Percentiles rank a stretch among this genome's conserved stretches.
Evolutionary conservation across 2,329 filamentous ascomycete genomes (phyloP).

Genomic region (Pseudogymnoascus sp.): DNA sequence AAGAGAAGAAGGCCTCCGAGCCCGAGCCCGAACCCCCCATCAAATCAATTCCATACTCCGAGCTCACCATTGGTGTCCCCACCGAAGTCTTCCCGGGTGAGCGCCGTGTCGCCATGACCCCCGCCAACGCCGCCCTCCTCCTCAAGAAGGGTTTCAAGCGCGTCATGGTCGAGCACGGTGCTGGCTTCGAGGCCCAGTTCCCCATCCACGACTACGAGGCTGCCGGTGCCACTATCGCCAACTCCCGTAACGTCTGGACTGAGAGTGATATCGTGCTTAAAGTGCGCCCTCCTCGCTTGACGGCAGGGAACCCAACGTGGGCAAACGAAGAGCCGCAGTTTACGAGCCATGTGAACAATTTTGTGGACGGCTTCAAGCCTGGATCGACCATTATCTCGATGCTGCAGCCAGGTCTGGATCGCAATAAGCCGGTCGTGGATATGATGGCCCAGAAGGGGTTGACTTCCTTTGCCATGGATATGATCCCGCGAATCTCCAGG

Average conservation of each 20-base stretch:
- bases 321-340: constrained; percentile 36
- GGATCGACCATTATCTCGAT: constrained; percentile 74
- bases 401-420: constrained; percentile 59
- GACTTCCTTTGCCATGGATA: constrained; percentile 84
- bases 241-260: constrained; percentile 61
- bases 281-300: constrained; percentile 62
- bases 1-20: not conserved
- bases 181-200: constrained; percentile 71
- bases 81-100: constrained; percentile 72
- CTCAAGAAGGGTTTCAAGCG: constrained; percentile 78
- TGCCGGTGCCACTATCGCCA: constrained; percentile 70
- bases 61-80: constrained; percentile 71
- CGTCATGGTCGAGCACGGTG: constrained; percentile 71
- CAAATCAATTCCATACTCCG: constrained; percentile 49
- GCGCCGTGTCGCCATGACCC: constrained; percentile 75
- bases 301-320: not conserved
- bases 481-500: constrained; percentile 82
- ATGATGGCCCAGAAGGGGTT: constrained; percentile 62
- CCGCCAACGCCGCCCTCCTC: constrained; percentile 71
- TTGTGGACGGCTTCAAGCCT: constrained; percentile 60
- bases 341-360: constrained; percentile 34
- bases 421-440: constrained; percentile 70
- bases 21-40: not conserved
- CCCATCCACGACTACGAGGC: constrained; percentile 67
- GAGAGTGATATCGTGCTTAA: constrained; percentile 75